These are phyloP conservation scores for Leccinum aurantiacum DNA, from an alignment of 768 basidiomycete species.

Conservation along the genomic window DNA sequence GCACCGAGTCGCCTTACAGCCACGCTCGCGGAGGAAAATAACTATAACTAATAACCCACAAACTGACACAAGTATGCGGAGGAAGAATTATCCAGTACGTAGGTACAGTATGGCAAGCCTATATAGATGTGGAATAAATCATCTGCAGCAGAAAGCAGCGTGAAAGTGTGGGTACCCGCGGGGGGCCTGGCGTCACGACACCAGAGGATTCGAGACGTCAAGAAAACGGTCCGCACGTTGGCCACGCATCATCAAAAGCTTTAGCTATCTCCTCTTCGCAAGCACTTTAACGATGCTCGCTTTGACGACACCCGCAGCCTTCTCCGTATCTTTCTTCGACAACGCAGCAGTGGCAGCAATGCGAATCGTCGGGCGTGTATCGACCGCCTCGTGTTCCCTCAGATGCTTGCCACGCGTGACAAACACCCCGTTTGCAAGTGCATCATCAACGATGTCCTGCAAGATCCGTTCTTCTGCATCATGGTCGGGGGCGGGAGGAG, in stretches of 20 bases:
- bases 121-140: slow-evolving; percentile 35
- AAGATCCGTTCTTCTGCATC: slow-evolving; percentile 74
- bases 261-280: slow-evolving; percentile 51
- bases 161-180: background rate
- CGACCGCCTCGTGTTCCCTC: slow-evolving; percentile 78
- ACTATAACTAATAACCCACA: background rate
- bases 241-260: background rate
- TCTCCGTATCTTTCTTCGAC: slow-evolving; percentile 89
- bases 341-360: slow-evolving; percentile 78
- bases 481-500: slow-evolving; percentile 44
- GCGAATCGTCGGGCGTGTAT: slow-evolving; percentile 81
- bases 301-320: slow-evolving; percentile 75
- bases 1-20: background rate
- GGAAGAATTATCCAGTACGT: slow-evolving; percentile 11
- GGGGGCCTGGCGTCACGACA: background rate
- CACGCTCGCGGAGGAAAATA: background rate
- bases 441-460: slow-evolving; percentile 93
- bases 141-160: background rate
- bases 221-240: background rate
- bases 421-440: slow-evolving; percentile 76
- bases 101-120: slow-evolving; percentile 19
- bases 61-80: background rate
- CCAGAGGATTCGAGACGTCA: background rate
- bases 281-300: slow-evolving; percentile 73
- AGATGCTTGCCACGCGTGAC: slow-evolving; percentile 83